Conservation (phyloP, 140 eudicot genomes). For the Bidens hawaiensis region DNA sequence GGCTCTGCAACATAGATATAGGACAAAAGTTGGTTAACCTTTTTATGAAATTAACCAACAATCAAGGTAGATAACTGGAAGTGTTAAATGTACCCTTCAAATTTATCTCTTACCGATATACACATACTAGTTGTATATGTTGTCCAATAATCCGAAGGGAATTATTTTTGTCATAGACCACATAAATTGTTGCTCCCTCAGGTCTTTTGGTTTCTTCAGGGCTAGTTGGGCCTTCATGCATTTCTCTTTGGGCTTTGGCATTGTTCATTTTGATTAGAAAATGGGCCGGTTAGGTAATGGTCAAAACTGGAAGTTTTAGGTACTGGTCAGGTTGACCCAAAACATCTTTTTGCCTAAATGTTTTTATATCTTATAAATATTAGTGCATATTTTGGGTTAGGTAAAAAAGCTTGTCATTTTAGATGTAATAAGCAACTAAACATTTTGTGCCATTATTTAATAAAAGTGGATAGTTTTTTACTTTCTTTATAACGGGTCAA, state of each 20-base stretch:
- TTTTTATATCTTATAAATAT: background rate
- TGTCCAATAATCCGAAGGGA: background rate
- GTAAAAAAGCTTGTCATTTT: too few species aligned
- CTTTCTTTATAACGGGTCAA: background rate
- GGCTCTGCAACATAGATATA: background rate
- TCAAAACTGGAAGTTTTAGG: background rate
- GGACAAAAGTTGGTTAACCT: background rate
- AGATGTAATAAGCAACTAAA: background rate
- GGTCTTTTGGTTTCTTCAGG: background rate
- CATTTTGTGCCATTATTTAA: background rate
- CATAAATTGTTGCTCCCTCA: background rate
- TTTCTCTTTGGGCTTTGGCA: constrained; percentile 3
- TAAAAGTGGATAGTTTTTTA: background rate
- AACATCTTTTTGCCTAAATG: background rate
- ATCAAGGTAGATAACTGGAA: background rate
- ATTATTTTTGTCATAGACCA: background rate
- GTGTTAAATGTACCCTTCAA: background rate
- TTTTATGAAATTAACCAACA: background rate
- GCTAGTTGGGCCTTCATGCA: constrained; percentile 10
- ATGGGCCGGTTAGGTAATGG: background rate
- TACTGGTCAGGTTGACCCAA: background rate
- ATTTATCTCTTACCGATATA: background rate
- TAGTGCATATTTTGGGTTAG: too few species aligned
- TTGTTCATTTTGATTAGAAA: background rate
- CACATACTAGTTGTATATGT: background rate